phyloP scores from a whole-genome alignment of 352 stramenopile genomes.

The Phytophthora nicotianae region DNA sequence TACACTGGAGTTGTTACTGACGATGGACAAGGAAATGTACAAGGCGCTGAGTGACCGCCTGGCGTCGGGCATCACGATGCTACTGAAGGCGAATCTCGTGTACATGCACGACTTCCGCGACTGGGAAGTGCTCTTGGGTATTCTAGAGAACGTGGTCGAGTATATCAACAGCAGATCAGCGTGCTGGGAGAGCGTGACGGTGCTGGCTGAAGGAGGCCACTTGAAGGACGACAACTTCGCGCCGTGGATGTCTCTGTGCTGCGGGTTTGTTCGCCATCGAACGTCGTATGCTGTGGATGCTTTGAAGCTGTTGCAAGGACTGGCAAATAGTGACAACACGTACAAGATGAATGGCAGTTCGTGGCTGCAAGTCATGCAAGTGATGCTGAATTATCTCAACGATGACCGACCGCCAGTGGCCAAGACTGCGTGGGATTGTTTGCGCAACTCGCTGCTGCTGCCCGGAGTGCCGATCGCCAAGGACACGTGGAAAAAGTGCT shows the following conservation, averaged over 20 bases:
- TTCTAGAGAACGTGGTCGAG: conserved; percentile 80
- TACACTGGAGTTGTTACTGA: conserved; percentile 74
- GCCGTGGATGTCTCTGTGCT: conserved; percentile 83
- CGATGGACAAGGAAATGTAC: conserved; percentile 85
- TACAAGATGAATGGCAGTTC: conserved; percentile 76
- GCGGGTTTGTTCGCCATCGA: conserved; percentile 77
- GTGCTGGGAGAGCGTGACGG: conserved; percentile 79
- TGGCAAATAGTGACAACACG: conserved; percentile 75
- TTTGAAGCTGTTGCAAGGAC: conserved; percentile 69
- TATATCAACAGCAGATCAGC: conserved; percentile 73
- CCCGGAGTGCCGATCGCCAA: conserved; percentile 71
- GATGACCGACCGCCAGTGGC: conserved; percentile 78
- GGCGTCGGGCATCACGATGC: conserved; percentile 80
- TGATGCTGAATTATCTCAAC: conserved; percentile 86
- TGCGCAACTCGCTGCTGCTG: conserved; percentile 82
- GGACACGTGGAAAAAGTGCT: conserved; percentile 84
- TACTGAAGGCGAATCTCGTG: conserved; percentile 87
- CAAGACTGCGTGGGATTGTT: conserved; percentile 85
- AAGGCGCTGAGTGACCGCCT: conserved; percentile 81
- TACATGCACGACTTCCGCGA: conserved; percentile 90
- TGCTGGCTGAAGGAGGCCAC: conserved; percentile 74
- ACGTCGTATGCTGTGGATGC: conserved; percentile 82
- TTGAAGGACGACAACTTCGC: conserved; percentile 81
- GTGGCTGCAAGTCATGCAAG: conserved; percentile 87
- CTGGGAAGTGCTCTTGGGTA: conserved; percentile 73